Conservation (phyloP, 2,329 filamentous ascomycete genomes). For the Chaetomium globosum region DNA sequence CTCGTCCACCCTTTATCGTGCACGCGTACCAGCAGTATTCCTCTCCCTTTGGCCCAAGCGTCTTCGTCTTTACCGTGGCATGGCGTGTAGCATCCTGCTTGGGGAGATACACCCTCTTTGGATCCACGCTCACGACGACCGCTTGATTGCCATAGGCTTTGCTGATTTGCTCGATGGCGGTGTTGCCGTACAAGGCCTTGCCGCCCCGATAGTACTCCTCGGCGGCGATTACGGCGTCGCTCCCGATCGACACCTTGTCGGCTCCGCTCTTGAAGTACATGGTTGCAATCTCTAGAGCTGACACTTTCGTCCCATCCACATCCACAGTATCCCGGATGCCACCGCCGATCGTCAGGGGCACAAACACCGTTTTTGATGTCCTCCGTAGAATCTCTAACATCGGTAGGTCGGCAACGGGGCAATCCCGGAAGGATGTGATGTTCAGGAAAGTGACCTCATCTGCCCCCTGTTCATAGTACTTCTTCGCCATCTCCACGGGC, state of each 20-base stretch:
- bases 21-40: constrained; percentile 94
- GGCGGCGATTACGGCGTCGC: constrained; percentile 88
- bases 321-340: constrained; percentile 93
- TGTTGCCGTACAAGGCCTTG: constrained; percentile 71
- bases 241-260: constrained; percentile 96
- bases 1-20: constrained; percentile 92
- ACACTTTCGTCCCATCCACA: constrained; percentile 80
- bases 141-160: constrained; percentile 93
- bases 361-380: constrained; percentile 89
- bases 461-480: constrained; percentile 94
- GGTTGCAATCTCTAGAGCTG: constrained; percentile 87
- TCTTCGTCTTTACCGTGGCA: constrained; percentile 68
- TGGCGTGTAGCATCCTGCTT: constrained; percentile 72
- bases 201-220: constrained; percentile 82
- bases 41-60: constrained; percentile 74
- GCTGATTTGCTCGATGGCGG: constrained; percentile 94
- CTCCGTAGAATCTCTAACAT: constrained; percentile 93
- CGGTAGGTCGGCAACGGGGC: constrained; percentile 84
- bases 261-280: constrained; percentile 98
- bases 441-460: constrained; percentile 98
- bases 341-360: constrained; percentile 91
- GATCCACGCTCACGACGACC: constrained; percentile 93
- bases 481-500: constrained; percentile 89
- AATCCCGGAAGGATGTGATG: constrained; percentile 97
- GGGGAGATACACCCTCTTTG: constrained; percentile 84